Evolutionary conservation across 768 basidiomycete genomes (phyloP), one percentile per base, ranked within the genome.

Genomic region (Tylopilus vinaceipallidus): DNA sequence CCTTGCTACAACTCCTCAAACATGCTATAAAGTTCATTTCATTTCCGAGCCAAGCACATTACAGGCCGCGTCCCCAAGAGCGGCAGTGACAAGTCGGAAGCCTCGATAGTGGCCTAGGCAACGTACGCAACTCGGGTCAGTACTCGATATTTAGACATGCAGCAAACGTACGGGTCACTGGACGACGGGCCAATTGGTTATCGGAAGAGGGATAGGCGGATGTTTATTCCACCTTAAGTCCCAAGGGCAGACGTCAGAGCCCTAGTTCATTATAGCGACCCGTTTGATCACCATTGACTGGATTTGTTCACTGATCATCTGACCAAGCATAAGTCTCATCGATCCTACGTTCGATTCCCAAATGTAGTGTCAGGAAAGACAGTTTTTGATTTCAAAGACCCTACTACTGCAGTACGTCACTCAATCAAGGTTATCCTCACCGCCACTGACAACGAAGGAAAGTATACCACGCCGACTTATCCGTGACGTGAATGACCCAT

Each of bases 401-500:
- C 27, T 41, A 17, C 20, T 22, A 3, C 37, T 34, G 14, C 35
- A 14, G 32, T 34, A 27, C 3, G 37, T 45, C 46, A 45, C 42
- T 26, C 45, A 37, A 35, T 36, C 41, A 42, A 45, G 52, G 54
- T 39, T 59, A 46, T 48, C 45, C 30, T 43, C 48, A 43, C 14
- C 32, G 49, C 53, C 49, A 54, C 52, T 6, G 23, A 47, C 58
- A 27, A 45, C 30, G 40, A 52, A 30, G 63, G 60, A 53, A 62
- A 45, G 11, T 16, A 16, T 17, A 37, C 43, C 9, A 47, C 60
- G 57, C 57, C 63, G 38, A 62, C 57, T 59, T 65, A 62, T 62
- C 54, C 46, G 26, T 63, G 40, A 41, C 62, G 60, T 65, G 46
- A 65, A 42, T 23, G 4, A 2, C 16, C 4, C 42, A 22, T 35